phyloP scores from a whole-genome alignment of 2,329 filamentous ascomycete genomes.

The Cordyceps militaris region DNA sequence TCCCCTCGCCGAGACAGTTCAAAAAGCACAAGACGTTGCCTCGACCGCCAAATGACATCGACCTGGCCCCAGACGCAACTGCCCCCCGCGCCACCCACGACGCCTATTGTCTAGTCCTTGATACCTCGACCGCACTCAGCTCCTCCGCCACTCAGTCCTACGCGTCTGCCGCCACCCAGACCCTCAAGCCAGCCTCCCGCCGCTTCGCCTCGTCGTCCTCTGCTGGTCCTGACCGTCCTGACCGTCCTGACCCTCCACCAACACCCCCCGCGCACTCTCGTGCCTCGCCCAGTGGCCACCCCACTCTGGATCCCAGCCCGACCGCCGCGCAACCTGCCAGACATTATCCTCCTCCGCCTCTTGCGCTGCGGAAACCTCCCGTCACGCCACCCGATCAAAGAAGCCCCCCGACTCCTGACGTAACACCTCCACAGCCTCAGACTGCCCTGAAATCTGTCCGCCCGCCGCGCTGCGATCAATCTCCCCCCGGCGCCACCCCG shows the following conservation, averaged over 20 bases:
- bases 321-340: constrained; percentile 30
- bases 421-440: constrained; percentile 57
- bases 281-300: constrained; percentile 46
- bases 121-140: constrained; percentile 20
- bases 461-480: constrained; percentile 41
- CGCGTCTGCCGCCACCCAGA: constrained; percentile 32
- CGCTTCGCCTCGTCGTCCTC: constrained; percentile 28
- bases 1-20: constrained; percentile 31
- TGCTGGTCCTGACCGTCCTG: no score
- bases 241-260: constrained; percentile 49
- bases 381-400: constrained; percentile 57
- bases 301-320: constrained; percentile 37
- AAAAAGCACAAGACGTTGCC: constrained; percentile 41
- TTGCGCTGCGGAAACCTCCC: constrained; percentile 33
- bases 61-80: constrained; percentile 17
- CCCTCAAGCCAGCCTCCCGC: constrained; percentile 35
- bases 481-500: constrained; percentile 46
- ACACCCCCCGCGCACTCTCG: constrained; percentile 56
- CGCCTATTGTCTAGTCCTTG: constrained; percentile 20
- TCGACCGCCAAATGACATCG: constrained; percentile 24
- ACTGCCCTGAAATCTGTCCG: constrained; percentile 39
- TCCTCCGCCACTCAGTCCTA: constrained; percentile 20
- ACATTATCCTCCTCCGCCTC: constrained; percentile 27
- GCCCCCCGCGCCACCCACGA: constrained; percentile 19
- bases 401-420: constrained; percentile 67